Base-by-base conservation (phyloP, 2,329 filamentous ascomycete species). In the Cordyceps tenuipes region DNA sequence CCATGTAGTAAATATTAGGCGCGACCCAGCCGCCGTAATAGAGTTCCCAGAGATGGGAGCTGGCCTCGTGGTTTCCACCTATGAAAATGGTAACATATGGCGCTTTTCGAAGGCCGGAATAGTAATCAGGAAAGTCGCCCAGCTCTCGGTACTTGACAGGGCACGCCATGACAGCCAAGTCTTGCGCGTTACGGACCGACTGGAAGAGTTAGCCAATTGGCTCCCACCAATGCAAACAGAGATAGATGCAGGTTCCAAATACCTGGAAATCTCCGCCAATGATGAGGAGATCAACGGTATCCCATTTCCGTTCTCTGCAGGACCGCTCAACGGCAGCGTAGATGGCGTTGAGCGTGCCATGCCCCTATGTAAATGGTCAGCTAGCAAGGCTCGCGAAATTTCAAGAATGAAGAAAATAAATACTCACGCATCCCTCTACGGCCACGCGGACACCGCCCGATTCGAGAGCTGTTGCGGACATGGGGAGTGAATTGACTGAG, bases 21-120 rank as follows among this genome's bases (percentile, higher is more conserved):
- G 93, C 93, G 6, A 91, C 94, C 94, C 94, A 99, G 55, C 94
- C 94, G 56, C 94, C 94, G 70, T 97, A 96, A 76, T 90, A 96
- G 0, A 99, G 82, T 74, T 99, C 94, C 79, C 87, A 94, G 5
- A 96, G 78, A 73, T 97, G 86, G 55, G 89, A 91, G 68, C 89
- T 89, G 0, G 94, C 93, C 76, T 99, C 94, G 69, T 99, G 94
- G 70, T 99, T 99, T 2, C 94, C 94, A 48, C 87, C 92, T 55
- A 96, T 86, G 74, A 97, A 97, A 49, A 97, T 78, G 17, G 94
- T 99, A 50, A 96, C 80, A 70, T 91, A 96, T 0, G 94, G 94
- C 0, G 94, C 94, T 48, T 73, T 82, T 59, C 84, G 83, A 19
- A 77, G 72, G 51, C 94, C 94, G 57, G 86, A 88, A 73, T 99